A percentile compares a stretch with the other conserved stretches of the same genome.
These are phyloP conservation scores for Lachancea dasiensis DNA, from an alignment of 805 yeast genomes.

Conservation along the genomic window DNA sequence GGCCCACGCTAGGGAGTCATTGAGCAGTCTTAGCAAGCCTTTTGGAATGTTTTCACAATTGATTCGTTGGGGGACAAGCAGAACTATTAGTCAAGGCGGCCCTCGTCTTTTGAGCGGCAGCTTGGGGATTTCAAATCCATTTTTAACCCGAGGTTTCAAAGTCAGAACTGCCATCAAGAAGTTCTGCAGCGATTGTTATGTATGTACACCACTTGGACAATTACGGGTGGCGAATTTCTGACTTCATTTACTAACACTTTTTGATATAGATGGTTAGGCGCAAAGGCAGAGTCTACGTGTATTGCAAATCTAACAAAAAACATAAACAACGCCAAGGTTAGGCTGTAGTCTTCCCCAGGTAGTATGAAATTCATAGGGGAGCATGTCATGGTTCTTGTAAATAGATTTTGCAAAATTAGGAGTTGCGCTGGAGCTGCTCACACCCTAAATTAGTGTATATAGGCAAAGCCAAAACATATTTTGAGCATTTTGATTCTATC, in stretches of 20 bases:
- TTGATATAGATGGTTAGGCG: slow-evolving; percentile 66
- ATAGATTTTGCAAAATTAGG: too few species aligned
- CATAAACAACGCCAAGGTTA: slow-evolving; percentile 91
- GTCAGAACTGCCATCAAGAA: slow-evolving; percentile 90
- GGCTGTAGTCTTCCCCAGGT: background rate
- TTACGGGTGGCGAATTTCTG: too few species aligned
- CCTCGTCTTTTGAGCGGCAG: slow-evolving; percentile 5
- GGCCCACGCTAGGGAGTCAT: too few species aligned
- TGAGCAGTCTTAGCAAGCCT: too few species aligned
- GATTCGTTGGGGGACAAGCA: background rate
- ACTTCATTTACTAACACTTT: background rate
- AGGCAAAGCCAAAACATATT: too few species aligned
- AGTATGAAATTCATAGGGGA: slow-evolving; percentile 10
- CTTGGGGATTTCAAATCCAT: slow-evolving; percentile 15
- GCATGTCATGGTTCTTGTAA: slow-evolving; percentile 4
- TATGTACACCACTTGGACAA: slow-evolving; percentile 29
- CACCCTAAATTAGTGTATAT: too few species aligned
- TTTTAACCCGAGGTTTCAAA: slow-evolving; percentile 66
- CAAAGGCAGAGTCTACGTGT: slow-evolving; percentile 89
- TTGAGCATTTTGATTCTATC: too few species aligned
- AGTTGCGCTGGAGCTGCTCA: too few species aligned
- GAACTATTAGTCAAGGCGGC: background rate
- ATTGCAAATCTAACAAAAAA: slow-evolving; percentile 87
- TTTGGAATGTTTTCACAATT: slow-evolving; percentile 1
- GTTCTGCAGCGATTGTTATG: slow-evolving; percentile 84